Base-by-base conservation (phyloP, 169 alveolate genomes). In the Plasmodium sp. region DNA sequence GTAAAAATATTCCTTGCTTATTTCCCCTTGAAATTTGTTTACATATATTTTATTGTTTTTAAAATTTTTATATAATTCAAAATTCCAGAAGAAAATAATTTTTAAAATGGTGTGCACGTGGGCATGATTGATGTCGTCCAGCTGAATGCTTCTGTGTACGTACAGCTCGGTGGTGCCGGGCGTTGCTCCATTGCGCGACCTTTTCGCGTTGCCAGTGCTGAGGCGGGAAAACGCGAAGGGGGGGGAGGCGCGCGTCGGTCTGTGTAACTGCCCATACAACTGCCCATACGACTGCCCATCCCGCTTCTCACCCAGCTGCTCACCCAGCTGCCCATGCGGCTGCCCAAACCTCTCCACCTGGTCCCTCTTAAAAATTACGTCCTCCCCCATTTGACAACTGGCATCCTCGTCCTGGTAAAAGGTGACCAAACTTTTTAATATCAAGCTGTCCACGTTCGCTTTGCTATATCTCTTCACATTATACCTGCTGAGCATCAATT, bases 41-140 rank as follows among this genome's bases (percentile, higher is more conserved):
- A 83, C 22, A 41, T 92, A 92, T 12, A 82, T 92, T 71, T 92
- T 82, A 54, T 81, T 92, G 73, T 92, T 92, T 82, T 67, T 81
- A 82, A 92, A 92, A 72, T 72, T 92, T 83, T 81, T 92, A 58
- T 92, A 92, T 73, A 92, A 36, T 51, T 82, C 72, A 67, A 92
- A 92, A 92, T 92, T 92, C 95, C 95, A 92, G 77, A 71, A 92
- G 58, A 92, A 77, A 27, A 92, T 71, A 56, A 92, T 92, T 92
- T 82, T 92, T 43, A 92, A 92, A 67, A 92, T 82, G 77, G 48
- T 81, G 83, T 92, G 48, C 34, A 82, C 33, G 83, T 92, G 95
- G 16, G 48, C 62, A 71, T 90, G 18, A 80, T 62, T 5, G 31
- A 90, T 33, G 16, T 67, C 48, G 27, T 81, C 67, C 36, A 67